Evolutionary conservation across 2,329 filamentous ascomycete species (phyloP).

Genomic region (Xylaria sp.): DNA sequence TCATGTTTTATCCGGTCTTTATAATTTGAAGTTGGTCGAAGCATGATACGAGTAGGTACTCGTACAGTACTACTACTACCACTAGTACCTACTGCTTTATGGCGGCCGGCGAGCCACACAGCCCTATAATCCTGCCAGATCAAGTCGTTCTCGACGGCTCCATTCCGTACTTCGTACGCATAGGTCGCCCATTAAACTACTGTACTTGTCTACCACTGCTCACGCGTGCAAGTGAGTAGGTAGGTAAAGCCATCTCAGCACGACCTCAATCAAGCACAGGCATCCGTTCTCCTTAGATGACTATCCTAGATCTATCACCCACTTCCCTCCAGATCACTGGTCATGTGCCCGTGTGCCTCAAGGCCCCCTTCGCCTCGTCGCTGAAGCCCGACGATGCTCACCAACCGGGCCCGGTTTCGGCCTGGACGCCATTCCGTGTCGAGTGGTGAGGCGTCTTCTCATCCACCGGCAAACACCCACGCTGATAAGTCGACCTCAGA

Average conservation of each 20-base stretch:
- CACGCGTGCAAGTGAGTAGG: background rate
- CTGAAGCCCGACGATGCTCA: slow-evolving; percentile 11
- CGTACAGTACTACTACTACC: too few relatives aligned
- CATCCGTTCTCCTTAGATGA: background rate
- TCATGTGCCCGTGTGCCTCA: background rate
- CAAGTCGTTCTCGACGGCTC: background rate
- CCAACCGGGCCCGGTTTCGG: slow-evolving; percentile 6
- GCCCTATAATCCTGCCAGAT: background rate
- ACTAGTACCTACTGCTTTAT: background rate
- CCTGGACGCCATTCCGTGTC: slow-evolving; percentile 18
- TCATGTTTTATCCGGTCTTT: background rate
- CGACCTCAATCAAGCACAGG: too few relatives aligned
- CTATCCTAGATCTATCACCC: background rate
- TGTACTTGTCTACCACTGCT: too few relatives aligned
- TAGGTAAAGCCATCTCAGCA: background rate
- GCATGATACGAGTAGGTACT: background rate
- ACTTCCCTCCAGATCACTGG: background rate
- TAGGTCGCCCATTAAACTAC: background rate
- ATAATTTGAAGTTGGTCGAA: background rate
- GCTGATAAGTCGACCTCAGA: slow-evolving; percentile 27
- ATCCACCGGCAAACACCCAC: slow-evolving; percentile 13
- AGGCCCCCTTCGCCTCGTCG: background rate
- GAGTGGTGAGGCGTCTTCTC: slow-evolving; percentile 16
- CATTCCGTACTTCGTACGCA: background rate
- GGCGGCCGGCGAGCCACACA: background rate